Percentiles rank a stretch among this genome's conserved stretches.
Conservation (phyloP, 2,329 filamentous ascomycete genomes). For the Apiospora hydei region DNA sequence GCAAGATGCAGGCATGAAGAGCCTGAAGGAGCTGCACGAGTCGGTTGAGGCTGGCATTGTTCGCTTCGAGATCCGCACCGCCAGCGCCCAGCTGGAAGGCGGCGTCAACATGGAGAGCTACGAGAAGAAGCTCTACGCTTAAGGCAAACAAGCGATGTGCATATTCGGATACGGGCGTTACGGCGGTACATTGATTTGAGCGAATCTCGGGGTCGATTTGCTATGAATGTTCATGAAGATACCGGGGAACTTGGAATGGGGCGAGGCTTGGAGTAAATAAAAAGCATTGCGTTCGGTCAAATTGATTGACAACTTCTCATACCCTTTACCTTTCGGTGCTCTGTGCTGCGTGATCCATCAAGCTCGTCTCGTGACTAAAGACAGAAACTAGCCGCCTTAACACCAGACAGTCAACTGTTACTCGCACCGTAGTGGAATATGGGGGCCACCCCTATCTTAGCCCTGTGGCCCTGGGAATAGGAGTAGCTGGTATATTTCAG, state of each 20-base stretch:
- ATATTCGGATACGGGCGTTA: constrained; percentile 10
- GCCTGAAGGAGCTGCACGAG: constrained; percentile 77
- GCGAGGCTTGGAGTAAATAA: constrained; percentile 8
- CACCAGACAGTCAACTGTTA: neutral
- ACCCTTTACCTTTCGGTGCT: neutral
- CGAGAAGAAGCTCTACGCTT: constrained; percentile 99
- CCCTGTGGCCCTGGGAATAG: too few relatives aligned
- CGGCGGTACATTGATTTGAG: constrained; percentile 9
- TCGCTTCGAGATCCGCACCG: constrained; percentile 92
- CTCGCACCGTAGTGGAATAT: neutral
- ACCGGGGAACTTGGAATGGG: neutral
- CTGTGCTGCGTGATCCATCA: neutral
- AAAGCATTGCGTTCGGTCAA: neutral
- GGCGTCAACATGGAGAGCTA: constrained; percentile 99
- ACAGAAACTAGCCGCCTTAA: neutral
- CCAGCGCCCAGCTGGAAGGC: constrained; percentile 94
- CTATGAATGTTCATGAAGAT: constrained; percentile 19
- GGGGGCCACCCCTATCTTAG: too few relatives aligned
- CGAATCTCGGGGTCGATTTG: constrained; percentile 16
- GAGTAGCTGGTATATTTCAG: too few relatives aligned
- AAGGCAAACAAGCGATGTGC: constrained; percentile 37
- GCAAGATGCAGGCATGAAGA: constrained; percentile 91
- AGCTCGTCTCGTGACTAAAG: neutral
- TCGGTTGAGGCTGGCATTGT: constrained; percentile 77
- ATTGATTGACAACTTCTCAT: neutral